These are phyloP conservation scores for Serendipita sp. DNA, from an alignment of 768 basidiomycete species.

Conservation along the genomic window DNA sequence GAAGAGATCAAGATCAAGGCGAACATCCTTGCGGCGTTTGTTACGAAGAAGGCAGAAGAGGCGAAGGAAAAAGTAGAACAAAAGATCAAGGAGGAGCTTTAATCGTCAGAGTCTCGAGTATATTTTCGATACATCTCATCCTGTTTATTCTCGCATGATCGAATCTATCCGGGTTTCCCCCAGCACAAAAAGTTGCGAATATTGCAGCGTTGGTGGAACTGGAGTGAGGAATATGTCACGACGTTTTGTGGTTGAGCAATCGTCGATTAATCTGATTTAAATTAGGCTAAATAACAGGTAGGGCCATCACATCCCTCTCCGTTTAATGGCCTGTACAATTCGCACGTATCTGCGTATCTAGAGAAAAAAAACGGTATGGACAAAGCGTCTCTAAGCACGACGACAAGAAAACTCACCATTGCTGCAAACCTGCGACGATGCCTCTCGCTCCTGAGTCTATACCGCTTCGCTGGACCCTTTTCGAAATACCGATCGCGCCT, in stretches of 20 bases:
- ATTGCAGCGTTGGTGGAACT: too few relatives aligned
- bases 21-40: conserved; percentile 64
- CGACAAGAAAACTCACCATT: neutral
- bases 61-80: conserved; percentile 2
- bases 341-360: neutral
- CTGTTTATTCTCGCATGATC: too few relatives aligned
- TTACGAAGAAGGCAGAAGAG: conserved; percentile 18
- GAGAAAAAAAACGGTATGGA: neutral
- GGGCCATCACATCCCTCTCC: neutral
- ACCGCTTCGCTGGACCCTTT: neutral
- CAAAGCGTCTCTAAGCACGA: too few relatives aligned
- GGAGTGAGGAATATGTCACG: too few relatives aligned
- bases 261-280: too few relatives aligned
- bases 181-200: too few relatives aligned
- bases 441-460: neutral
- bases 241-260: too few relatives aligned
- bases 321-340: neutral
- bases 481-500: neutral
- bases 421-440: neutral
- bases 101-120: neutral
- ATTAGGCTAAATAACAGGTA: too few relatives aligned
- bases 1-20: conserved; percentile 89
- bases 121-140: too few relatives aligned
- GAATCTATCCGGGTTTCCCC: too few relatives aligned
- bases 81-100: conserved; percentile 11